These are phyloP conservation scores for Rhizophagus sp. DNA, from an alignment of 192 early-diverging fungal species.

Conservation along the genomic window DNA sequence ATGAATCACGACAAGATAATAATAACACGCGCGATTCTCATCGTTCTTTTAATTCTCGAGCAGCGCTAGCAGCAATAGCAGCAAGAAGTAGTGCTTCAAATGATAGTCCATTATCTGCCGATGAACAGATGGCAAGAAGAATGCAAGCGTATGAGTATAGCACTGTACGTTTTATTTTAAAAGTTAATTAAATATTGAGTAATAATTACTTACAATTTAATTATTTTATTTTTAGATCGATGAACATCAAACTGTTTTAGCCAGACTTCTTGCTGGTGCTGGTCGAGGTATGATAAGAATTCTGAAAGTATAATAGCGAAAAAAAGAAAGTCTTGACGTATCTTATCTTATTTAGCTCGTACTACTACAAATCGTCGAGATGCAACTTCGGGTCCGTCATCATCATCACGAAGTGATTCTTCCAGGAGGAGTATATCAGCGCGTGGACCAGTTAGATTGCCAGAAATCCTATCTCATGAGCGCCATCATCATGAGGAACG, in stretches of 20 bases:
- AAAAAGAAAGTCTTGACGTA: background rate
- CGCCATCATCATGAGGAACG: conserved; percentile 25
- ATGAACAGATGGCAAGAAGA: conserved; percentile 21
- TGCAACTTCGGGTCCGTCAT: conserved; percentile 1
- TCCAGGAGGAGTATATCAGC: background rate
- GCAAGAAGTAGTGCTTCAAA: background rate
- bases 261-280: conserved; percentile 8
- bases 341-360: background rate
- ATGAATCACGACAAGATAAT: background rate
- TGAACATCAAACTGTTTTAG: conserved; percentile 2
- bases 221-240: conserved; percentile 1
- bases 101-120: background rate
- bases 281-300: background rate
- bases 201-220: background rate
- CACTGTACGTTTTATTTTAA: background rate
- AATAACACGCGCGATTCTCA: background rate
- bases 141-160: conserved; percentile 11
- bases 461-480: conserved; percentile 18
- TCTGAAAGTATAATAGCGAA: background rate
- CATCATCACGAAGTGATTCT: conserved; percentile 10
- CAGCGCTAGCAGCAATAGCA: background rate
- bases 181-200: no score
- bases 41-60: background rate
- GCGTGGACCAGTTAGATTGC: background rate
- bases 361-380: conserved; percentile 13